Evolutionary conservation across 345 rosid species (phyloP), one percentile per base, ranked within the genome.

Genomic region (Eucalyptus leucophloia): DNA sequence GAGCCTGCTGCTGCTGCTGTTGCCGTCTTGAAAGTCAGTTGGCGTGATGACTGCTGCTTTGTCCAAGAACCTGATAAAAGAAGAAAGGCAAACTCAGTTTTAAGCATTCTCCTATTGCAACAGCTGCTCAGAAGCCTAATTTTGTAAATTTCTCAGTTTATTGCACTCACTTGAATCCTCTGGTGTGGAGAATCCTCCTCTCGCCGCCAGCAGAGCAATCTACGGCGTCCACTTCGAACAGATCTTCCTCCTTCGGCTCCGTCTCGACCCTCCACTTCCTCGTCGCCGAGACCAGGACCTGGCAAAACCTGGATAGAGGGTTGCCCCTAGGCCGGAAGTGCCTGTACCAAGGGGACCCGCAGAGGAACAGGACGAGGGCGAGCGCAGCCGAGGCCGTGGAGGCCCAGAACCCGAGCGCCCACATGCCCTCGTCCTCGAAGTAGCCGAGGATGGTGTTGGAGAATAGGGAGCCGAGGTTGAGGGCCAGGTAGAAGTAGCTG

Each of bases 401-500:
- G 3, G 90, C 96, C 98, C 98, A 96, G 88, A 98, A 98, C 47
- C 99, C 99, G 16, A 98, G 87, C 4, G 94, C 90, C 99, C 99
- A 98, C 89, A 90, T 81, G 49, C 99, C 99, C 87, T 93, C 92
- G 89, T 98, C 98, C 93, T 98, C 98, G 34, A 96, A 97, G 72
- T 96, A 98, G 26, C 99, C 95, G 88, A 98, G 91, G 26, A 98
- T 92, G 5, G 99, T 98, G 88, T 98, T 97, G 23, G 99, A 97
- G 50, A 98, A 96, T 80, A 98, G 96, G 26, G 99, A 98, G 13
- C 99, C 99, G 7, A 98, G 94, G 90, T 98, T 98, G 88, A 96
- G 88, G 44, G 99, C 98, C 88, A 98, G 91, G 94, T 98, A 98
- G 88, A 98, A 98, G 93, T 95, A 98, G 93, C 99, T 97, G 83